Evolutionary conservation across 73 alveolate species (phyloP), one percentile per base, ranked within the genome.

Genomic region (Tetrahymena borealis): DNA sequence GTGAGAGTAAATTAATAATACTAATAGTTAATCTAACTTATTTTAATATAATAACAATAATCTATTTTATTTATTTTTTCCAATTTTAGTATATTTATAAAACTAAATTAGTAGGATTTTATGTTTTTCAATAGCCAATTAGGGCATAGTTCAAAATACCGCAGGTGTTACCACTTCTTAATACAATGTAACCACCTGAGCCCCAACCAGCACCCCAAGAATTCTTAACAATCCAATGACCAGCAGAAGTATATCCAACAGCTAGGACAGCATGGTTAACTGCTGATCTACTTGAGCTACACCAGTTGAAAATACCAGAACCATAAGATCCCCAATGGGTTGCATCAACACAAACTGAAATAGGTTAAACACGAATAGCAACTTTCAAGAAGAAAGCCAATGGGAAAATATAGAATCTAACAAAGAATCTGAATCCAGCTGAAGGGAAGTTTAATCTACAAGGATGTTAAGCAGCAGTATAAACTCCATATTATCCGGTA

Each of bases 161-260:
- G 32, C 94, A 91, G 78, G 94, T 91, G 37, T 91, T 91, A 3
- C 94, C 94, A 78, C 93, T 92, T 7, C 24, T 24, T 13, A 94
- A 33, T 24, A 40, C 37, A 41, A 94, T 94, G 32, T 32, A 94
- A 9, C 96, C 96, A 15, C 33, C 90, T 33, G 41, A 93, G 38
- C 96, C 96, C 96, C 96, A 94, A 3, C 28, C 78, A 37, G 96
- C 2, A 7, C 96, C 94, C 96, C 96, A 94, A 8, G 96, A 94
- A 38, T 94, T 94, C 96, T 94, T 94, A 20, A 94, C 97, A 36
- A 94, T 38, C 11, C 60, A 92, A 8, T 39, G 6, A 32, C 93
- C 35, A 1, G 78, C 37, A 31, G 40, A 11, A 31, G 35, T 94
- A 79, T 91, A 93, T 39, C 96, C 96, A 38, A 94, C 96, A 43